Evolutionary conservation across 257 asterid species (phyloP).

Genomic region (Lithospermum erythrorhizon): DNA sequence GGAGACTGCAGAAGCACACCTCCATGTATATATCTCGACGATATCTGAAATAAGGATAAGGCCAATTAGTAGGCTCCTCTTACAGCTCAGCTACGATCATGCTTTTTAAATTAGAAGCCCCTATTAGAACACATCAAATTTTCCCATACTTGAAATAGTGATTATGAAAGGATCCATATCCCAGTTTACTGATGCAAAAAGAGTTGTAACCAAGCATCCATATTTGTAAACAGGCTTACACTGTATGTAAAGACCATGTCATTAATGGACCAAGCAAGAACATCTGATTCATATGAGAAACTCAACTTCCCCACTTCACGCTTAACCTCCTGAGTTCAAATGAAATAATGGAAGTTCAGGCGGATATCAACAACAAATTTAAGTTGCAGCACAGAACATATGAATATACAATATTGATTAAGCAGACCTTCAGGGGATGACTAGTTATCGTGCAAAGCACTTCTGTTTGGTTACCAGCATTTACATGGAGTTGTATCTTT

Average conservation of each 20-base stretch:
- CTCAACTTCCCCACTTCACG: slow-evolving; percentile 60
- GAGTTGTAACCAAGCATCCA: not conserved
- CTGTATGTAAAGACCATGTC: slow-evolving; percentile 51
- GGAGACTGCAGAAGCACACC: slow-evolving; percentile 69
- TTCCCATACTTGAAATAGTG: not conserved
- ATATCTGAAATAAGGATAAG: slow-evolving; percentile 36
- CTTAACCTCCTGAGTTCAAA: slow-evolving; percentile 39
- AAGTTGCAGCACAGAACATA: not conserved
- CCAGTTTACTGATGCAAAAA: not conserved
- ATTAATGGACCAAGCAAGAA: slow-evolving; percentile 69
- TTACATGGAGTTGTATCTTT: slow-evolving; percentile 59
- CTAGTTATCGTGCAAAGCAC: slow-evolving; percentile 49
- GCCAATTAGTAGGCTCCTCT: not conserved
- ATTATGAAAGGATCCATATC: not conserved
- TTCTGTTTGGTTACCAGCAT: slow-evolving; percentile 58
- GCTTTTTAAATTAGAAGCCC: too few species aligned
- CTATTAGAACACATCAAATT: not conserved
- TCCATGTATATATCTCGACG: slow-evolving; percentile 44
- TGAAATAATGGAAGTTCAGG: not conserved
- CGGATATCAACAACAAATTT: not conserved
- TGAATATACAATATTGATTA: slow-evolving; percentile 10
- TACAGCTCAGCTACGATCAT: not conserved
- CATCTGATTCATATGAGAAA: slow-evolving; percentile 63
- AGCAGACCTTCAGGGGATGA: slow-evolving; percentile 71
- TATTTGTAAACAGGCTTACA: slow-evolving; percentile 31